A percentile compares a stretch with the other conserved stretches of the same genome.
These are phyloP conservation scores for Papiliotrema laurentii DNA, from an alignment of 1,284 basidiomycete genomes.

Conservation along the genomic window DNA sequence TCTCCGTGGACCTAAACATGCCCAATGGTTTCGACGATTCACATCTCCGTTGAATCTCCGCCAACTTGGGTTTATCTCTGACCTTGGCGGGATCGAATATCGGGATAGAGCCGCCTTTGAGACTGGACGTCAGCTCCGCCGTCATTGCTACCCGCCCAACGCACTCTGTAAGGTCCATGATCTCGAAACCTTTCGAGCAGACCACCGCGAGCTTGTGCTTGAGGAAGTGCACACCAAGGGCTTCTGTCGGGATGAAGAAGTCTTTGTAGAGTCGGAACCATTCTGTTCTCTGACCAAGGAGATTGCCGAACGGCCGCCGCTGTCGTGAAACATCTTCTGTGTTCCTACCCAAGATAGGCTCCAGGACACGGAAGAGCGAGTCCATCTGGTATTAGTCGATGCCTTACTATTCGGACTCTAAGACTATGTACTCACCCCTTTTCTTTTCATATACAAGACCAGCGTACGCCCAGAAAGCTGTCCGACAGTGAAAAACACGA, in stretches of 20 bases:
- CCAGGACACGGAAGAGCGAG: constrained; percentile 87
- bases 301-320: constrained; percentile 59
- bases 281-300: constrained; percentile 73
- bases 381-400: constrained; percentile 64
- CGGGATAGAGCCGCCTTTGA: constrained; percentile 79
- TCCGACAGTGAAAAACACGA: constrained; percentile 91
- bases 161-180: constrained; percentile 87
- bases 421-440: constrained; percentile 71
- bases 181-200: constrained; percentile 91
- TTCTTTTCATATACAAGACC: constrained; percentile 93
- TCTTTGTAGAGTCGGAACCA: constrained; percentile 92
- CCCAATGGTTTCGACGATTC: constrained; percentile 75
- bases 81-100: constrained; percentile 57
- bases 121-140: constrained; percentile 49
- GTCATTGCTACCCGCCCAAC: constrained; percentile 32
- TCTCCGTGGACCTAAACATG: constrained; percentile 83
- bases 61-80: constrained; percentile 65
- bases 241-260: constrained; percentile 87
- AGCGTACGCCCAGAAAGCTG: constrained; percentile 76
- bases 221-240: constrained; percentile 82
- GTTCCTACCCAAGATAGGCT: constrained; percentile 82
- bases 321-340: constrained; percentile 64
- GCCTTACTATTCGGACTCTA: too few relatives aligned
- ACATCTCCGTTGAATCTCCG: constrained; percentile 71
- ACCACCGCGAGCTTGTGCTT: constrained; percentile 87